Percentiles rank a stretch among this genome's conserved stretches.
Conservation (phyloP, 2,329 filamentous ascomycete genomes). For the Aureobasidium subglaciale region DNA sequence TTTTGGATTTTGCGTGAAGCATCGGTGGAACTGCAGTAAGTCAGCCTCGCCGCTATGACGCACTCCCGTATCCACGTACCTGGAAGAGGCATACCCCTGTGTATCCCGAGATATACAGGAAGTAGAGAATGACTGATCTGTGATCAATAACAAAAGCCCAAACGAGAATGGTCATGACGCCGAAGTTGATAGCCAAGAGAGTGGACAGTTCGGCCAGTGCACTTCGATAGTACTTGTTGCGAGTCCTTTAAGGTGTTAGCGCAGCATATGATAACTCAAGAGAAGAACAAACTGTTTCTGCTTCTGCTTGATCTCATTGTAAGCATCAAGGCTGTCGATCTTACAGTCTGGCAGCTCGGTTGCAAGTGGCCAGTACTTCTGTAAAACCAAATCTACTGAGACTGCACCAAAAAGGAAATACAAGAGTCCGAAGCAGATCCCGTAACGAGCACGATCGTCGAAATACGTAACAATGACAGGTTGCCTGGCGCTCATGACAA, state of each 20-base stretch:
- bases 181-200: constrained; percentile 13
- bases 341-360: constrained; percentile 13
- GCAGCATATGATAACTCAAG: neutral
- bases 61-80: neutral
- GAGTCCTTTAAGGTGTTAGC: neutral
- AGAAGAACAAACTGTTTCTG: constrained; percentile 2
- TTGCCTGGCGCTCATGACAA: constrained; percentile 37
- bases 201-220: constrained; percentile 15
- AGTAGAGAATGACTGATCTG: constrained; percentile 15
- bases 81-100: constrained; percentile 18
- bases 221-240: constrained; percentile 15
- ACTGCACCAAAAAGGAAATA: constrained; percentile 53
- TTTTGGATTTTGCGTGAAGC: constrained; percentile 16
- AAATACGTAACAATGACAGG: constrained; percentile 34
- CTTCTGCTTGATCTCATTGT: constrained; percentile 4
- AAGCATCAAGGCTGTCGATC: constrained; percentile 8
- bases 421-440: constrained; percentile 49
- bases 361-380: constrained; percentile 16
- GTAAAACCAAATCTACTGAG: constrained; percentile 45
- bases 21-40: constrained; percentile 15
- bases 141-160: constrained; percentile 17
- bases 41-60: neutral
- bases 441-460: constrained; percentile 36
- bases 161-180: constrained; percentile 12
- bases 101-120: constrained; percentile 15